Percentiles rank a stretch among this genome's conserved stretches.
Conservation (phyloP, 768 basidiomycete species). For the Amanita molliuscula region DNA sequence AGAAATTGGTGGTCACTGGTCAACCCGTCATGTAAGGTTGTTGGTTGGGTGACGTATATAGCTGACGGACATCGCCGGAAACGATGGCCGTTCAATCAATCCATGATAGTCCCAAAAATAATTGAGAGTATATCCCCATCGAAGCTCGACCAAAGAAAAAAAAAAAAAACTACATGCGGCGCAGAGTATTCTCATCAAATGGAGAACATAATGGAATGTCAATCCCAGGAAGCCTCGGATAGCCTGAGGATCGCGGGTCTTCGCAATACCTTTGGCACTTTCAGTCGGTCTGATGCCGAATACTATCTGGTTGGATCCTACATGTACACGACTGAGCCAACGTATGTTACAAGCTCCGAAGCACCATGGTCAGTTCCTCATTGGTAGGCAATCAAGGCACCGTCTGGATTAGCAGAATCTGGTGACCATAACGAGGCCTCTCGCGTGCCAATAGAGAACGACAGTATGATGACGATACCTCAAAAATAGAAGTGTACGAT, state of each 20-base stretch:
- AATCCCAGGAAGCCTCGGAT: constrained; percentile 65
- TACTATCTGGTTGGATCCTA: neutral
- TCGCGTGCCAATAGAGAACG: neutral
- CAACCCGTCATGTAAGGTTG: too few species aligned
- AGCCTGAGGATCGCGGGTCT: constrained; percentile 56
- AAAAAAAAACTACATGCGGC: constrained; percentile 46
- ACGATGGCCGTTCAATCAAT: too few species aligned
- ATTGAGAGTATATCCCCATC: constrained; percentile 39
- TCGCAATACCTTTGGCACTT: constrained; percentile 25
- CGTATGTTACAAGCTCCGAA: constrained; percentile 2
- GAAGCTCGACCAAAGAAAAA: too few species aligned
- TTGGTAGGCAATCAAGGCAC: neutral
- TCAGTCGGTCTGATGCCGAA: neutral
- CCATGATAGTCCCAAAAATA: neutral
- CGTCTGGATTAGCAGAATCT: neutral
- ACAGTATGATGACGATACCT: neutral
- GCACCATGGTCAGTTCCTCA: neutral
- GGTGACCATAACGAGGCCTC: neutral
- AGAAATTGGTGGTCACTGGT: too few species aligned
- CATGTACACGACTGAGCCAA: constrained; percentile 1
- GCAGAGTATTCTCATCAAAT: neutral
- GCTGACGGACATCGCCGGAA: too few species aligned
- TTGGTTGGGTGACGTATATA: too few species aligned
- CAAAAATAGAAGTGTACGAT: neutral
- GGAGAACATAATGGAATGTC: constrained; percentile 6